These are phyloP conservation scores for Erodium texanum DNA, from an alignment of 441 rosid genomes.

Conservation along the genomic window DNA sequence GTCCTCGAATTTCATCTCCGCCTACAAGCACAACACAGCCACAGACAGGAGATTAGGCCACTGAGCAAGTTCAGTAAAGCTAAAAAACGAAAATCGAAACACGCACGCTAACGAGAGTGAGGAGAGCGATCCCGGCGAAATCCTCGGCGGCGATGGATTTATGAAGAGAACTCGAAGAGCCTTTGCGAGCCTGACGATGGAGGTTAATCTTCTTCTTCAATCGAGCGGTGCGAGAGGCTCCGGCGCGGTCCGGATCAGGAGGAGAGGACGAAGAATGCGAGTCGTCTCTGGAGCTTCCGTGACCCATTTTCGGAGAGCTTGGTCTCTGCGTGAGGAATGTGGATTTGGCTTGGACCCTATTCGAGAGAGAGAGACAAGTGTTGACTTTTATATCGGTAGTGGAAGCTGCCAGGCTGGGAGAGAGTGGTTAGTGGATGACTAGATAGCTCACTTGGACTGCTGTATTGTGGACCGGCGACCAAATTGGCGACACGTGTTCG, in stretches of 20 bases:
- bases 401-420: neutral
- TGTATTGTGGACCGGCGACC: too few species aligned
- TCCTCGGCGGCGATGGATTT: constrained; percentile 43
- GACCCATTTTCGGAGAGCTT: constrained; percentile 32
- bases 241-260: constrained; percentile 8
- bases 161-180: constrained; percentile 17
- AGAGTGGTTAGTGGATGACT: neutral
- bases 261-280: neutral
- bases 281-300: constrained; percentile 33
- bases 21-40: constrained; percentile 31
- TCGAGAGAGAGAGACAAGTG: neutral
- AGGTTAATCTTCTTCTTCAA: constrained; percentile 37
- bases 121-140: constrained; percentile 82
- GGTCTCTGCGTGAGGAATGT: neutral
- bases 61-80: neutral
- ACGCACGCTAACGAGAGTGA: constrained; percentile 50
- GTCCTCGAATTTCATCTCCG: constrained; percentile 75
- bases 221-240: constrained; percentile 27
- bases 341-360: neutral
- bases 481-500: too few species aligned
- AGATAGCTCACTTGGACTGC: neutral
- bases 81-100: neutral
- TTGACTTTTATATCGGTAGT: neutral
- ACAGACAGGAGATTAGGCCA: neutral
- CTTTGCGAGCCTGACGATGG: constrained; percentile 26